These are phyloP conservation scores for Aquilaria malaccensis DNA, from an alignment of 345 rosid species.

Conservation along the genomic window DNA sequence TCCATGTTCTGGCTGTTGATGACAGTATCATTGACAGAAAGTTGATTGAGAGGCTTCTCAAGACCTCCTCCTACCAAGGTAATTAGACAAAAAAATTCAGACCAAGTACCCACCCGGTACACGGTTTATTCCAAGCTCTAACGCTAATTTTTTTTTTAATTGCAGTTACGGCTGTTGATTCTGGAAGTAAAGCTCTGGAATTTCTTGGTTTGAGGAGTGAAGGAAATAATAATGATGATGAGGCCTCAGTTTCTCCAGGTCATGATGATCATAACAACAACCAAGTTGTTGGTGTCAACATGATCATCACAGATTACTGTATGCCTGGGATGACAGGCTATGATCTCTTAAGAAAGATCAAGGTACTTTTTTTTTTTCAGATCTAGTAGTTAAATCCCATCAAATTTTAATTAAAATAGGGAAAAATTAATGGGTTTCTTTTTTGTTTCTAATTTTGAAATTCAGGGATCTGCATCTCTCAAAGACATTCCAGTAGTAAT, in stretches of 20 bases:
- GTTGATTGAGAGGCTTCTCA: conserved; percentile 81
- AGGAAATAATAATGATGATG: conserved; percentile 14
- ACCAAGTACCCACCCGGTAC: no score
- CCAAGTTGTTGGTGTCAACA: conserved; percentile 47
- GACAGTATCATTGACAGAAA: conserved; percentile 76
- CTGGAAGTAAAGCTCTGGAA: conserved; percentile 84
- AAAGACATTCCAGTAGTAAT: conserved; percentile 84
- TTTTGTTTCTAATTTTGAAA: not conserved
- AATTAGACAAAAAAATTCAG: not conserved
- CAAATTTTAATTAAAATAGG: not conserved
- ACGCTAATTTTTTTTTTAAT: not conserved
- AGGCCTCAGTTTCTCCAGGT: conserved; percentile 26
- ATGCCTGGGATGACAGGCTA: conserved; percentile 99
- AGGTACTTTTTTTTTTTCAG: conserved; percentile 32
- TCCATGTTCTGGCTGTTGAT: conserved; percentile 96
- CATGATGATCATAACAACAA: conserved; percentile 4
- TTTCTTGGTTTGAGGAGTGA: conserved; percentile 47
- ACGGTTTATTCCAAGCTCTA: not conserved
- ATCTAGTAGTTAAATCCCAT: not conserved
- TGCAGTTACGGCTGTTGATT: conserved; percentile 86
- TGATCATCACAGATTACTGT: conserved; percentile 90
- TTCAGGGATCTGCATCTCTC: conserved; percentile 56
- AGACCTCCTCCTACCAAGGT: conserved; percentile 87
- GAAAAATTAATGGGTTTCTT: no score
- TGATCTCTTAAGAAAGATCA: conserved; percentile 78